Evolutionary conservation across 257 asterid genomes (phyloP).

Genomic region (Nicotiana paniculata): DNA sequence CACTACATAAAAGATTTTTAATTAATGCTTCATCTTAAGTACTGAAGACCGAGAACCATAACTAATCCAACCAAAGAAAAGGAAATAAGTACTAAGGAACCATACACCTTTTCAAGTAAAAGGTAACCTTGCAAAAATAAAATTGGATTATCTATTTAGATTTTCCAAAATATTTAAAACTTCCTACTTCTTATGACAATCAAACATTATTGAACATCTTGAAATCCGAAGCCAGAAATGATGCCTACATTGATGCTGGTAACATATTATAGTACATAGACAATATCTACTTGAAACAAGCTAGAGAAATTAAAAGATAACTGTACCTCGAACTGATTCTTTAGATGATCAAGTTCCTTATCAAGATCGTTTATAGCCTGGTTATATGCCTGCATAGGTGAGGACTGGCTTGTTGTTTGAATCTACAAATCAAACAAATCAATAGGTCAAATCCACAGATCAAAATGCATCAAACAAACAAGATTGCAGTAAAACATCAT

Average conservation of each 20-base stretch:
- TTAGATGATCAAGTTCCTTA: slow-evolving; percentile 84
- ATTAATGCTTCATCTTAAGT: background rate
- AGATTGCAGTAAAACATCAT: background rate
- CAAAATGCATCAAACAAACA: background rate
- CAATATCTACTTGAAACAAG: background rate
- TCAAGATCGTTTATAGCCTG: slow-evolving; percentile 95
- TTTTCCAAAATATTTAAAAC: background rate
- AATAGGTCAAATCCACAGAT: slow-evolving; percentile 1
- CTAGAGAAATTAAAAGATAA: background rate
- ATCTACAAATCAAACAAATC: slow-evolving; percentile 41
- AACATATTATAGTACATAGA: background rate
- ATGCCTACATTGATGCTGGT: background rate
- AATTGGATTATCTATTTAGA: background rate
- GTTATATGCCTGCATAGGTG: slow-evolving; percentile 98
- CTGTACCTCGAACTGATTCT: slow-evolving; percentile 70
- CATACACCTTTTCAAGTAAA: background rate
- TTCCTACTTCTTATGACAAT: background rate
- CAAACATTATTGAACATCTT: background rate
- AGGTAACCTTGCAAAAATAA: background rate
- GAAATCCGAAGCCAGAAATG: background rate
- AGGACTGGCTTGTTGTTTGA: slow-evolving; percentile 91
- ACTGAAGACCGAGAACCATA: background rate
- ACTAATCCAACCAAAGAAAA: background rate
- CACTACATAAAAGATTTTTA: background rate
- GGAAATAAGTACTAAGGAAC: background rate